A percentile compares a stretch with the other conserved stretches of the same genome.
Conservation (phyloP, 345 rosid genomes). For the Aquilaria yunnanensis region DNA sequence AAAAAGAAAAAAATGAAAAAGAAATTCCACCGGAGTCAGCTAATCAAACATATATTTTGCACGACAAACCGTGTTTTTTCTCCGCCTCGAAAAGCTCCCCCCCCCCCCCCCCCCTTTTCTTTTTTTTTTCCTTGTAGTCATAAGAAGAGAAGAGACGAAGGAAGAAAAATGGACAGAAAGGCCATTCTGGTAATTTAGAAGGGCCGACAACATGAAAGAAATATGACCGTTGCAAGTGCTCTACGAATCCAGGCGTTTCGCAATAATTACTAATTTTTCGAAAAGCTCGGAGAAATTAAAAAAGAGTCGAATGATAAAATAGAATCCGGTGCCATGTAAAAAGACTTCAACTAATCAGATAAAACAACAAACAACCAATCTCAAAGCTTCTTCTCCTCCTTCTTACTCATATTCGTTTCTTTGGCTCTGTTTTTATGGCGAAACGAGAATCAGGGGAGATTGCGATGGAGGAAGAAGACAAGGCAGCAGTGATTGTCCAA, state of each 20-base stretch:
- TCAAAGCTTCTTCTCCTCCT: neutral
- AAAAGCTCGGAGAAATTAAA: conserved; percentile 1
- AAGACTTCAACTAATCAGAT: conserved; percentile 13
- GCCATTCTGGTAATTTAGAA: conserved; percentile 19
- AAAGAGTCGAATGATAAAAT: neutral
- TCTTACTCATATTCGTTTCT: neutral
- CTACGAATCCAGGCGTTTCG: conserved; percentile 34
- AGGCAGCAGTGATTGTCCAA: conserved; percentile 17
- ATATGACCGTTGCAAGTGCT: conserved; percentile 55
- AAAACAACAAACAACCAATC: neutral
- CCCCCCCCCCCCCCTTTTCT: too few species aligned
- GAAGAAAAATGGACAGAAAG: conserved; percentile 2
- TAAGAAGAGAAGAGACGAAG: neutral
- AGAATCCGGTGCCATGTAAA: conserved; percentile 18
- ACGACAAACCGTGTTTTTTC: too few species aligned
- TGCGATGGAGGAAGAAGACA: conserved; percentile 18
- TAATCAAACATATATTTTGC: too few species aligned
- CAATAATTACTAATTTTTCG: conserved; percentile 16
- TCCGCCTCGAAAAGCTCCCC: too few species aligned
- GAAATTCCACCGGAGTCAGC: too few species aligned
- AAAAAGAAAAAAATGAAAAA: too few species aligned
- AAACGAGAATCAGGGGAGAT: conserved; percentile 31
- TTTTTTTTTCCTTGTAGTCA: neutral
- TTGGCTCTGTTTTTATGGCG: conserved; percentile 22
- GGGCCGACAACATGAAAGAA: conserved; percentile 30